Percentiles rank a stretch among this genome's conserved stretches.
Evolutionary conservation across 2,329 filamentous ascomycete genomes (phyloP).

Genomic region (Arthrinium phaeospermum): DNA sequence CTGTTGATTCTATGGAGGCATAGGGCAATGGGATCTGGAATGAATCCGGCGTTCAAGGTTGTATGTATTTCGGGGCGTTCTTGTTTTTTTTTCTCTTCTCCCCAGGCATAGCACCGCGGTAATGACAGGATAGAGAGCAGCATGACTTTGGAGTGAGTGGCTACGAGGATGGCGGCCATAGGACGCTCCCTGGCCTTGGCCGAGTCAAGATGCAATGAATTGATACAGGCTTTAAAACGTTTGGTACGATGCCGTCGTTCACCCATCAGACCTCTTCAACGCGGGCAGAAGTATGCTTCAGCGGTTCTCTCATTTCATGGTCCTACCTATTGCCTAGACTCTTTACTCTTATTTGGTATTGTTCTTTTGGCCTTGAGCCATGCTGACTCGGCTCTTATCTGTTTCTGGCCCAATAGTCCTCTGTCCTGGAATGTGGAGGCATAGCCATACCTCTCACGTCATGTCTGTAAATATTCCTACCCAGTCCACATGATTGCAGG

Average conservation of each 20-base stretch:
- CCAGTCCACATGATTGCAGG: neutral
- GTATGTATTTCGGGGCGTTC: neutral
- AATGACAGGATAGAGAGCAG: slow-evolving; percentile 17
- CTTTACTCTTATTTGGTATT: neutral
- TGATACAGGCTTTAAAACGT: neutral
- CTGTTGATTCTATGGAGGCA: neutral
- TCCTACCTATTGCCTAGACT: slow-evolving; percentile 4
- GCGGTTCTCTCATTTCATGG: neutral
- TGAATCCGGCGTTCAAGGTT: neutral
- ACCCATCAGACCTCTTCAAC: neutral
- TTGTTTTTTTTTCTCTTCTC: neutral
- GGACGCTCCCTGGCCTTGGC: neutral
- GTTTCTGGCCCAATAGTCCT: neutral
- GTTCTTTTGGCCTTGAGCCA: neutral
- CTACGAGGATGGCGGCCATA: neutral
- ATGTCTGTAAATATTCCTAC: neutral
- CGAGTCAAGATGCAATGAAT: slow-evolving; percentile 1
- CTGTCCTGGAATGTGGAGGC: neutral
- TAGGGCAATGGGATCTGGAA: neutral
- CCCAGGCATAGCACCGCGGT: slow-evolving; percentile 3
- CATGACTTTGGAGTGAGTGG: neutral
- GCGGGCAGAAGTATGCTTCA: neutral
- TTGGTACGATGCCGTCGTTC: neutral
- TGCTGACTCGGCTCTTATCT: neutral
- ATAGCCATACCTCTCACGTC: neutral